phyloP scores from a whole-genome alignment of 169 alveolate species.

The Cystoisospora suis region DNA sequence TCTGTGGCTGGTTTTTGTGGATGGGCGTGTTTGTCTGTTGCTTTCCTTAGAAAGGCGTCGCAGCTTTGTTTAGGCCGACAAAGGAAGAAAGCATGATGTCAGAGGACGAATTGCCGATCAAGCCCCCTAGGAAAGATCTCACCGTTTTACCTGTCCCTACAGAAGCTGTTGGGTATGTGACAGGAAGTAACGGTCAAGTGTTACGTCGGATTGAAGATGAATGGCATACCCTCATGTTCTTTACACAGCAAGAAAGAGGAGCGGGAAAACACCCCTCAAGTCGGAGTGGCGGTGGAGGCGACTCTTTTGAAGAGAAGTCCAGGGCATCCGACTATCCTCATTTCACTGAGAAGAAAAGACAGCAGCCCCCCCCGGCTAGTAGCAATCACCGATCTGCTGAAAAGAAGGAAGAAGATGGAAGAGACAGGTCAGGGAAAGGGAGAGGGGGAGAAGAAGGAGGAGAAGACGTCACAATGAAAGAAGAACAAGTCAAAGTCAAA shows the following conservation, averaged over 20 bases:
- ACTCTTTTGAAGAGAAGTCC: no score
- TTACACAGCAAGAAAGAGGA: slow-evolving; percentile 31
- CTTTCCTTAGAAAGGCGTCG: not conserved
- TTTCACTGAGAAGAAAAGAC: no score
- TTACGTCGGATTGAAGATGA: slow-evolving; percentile 54
- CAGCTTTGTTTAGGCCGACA: not conserved
- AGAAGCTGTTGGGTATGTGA: slow-evolving; percentile 52
- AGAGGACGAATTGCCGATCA: not conserved
- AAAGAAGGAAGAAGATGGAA: no score
- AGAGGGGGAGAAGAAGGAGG: no score
- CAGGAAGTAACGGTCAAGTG: slow-evolving; percentile 44
- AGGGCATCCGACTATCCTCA: no score
- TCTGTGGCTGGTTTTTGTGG: not conserved
- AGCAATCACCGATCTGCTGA: no score
- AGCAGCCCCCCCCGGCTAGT: no score
- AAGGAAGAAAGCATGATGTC: no score
- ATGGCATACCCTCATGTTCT: slow-evolving; percentile 56
- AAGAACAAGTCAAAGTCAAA: no score
- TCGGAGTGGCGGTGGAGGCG: no score
- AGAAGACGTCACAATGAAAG: no score
- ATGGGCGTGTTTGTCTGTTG: not conserved
- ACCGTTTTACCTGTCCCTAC: slow-evolving; percentile 53
- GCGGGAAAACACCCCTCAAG: not conserved
- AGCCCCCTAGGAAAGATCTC: slow-evolving; percentile 45
- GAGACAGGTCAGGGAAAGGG: no score